Percentiles rank a stretch among this genome's conserved stretches.
Evolutionary conservation across 2,329 filamentous ascomycete species (phyloP).

Genomic region (Talaromyces funiculosus): DNA sequence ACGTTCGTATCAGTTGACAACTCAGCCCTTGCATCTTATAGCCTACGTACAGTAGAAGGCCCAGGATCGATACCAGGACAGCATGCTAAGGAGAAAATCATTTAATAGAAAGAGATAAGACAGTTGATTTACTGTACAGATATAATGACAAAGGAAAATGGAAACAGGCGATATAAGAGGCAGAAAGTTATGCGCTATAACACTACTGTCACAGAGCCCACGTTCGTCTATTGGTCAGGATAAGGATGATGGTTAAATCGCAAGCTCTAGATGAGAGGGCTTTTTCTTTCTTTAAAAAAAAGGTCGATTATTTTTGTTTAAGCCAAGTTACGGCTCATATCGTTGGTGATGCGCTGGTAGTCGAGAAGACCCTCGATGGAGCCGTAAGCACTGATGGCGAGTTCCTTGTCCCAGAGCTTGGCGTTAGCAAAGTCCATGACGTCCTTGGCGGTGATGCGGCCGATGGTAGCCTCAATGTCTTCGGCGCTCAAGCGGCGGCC

Average conservation of each 20-base stretch:
- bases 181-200: conserved; percentile 14
- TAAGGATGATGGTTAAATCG: conserved; percentile 10
- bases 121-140: conserved; percentile 16
- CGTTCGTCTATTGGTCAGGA: conserved; percentile 14
- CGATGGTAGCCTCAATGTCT: conserved; percentile 90
- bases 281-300: background rate
- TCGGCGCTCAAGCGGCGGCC: conserved; percentile 83
- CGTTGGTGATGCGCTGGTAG: conserved; percentile 56
- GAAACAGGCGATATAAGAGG: conserved; percentile 7
- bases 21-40: too few species aligned
- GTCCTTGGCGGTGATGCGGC: conserved; percentile 86
- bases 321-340: conserved; percentile 72
- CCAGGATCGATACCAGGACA: too few species aligned
- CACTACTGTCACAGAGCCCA: conserved; percentile 16
- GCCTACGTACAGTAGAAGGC: too few species aligned
- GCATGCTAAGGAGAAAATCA: background rate
- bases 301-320: conserved; percentile 21
- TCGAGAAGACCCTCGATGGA: conserved; percentile 74
- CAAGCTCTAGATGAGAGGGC: conserved; percentile 5
- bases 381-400: conserved; percentile 89
- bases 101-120: conserved; percentile 9
- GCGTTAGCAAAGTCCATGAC: conserved; percentile 93
- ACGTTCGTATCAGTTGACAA: too few species aligned
- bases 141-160: conserved; percentile 11
- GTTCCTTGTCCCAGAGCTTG: conserved; percentile 96